Evolutionary conservation across 306 rosid genomes (phyloP), one percentile per base, ranked within the genome.

Genomic region (Parietaria judaica): DNA sequence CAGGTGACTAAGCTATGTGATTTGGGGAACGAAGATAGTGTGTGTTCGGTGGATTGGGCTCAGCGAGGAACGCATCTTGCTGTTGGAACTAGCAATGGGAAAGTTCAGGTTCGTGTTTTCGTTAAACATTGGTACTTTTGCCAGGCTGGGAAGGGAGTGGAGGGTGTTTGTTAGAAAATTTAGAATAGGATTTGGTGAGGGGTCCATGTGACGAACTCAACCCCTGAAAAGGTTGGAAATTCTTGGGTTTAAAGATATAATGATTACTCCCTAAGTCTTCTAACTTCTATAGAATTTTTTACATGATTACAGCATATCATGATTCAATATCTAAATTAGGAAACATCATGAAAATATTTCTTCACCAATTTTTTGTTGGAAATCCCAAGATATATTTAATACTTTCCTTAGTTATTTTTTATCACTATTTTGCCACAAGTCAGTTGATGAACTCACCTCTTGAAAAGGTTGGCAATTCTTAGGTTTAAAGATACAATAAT

Each of bases 1-100:
- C 83, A 94, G 99, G 97, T 94, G 67, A 94, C 97, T 70, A 94
- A 88, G 73, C 79, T 94, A 68, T 94, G 99, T 52, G 99, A 94
- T 54, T 81, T 94, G 81, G 99, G 99, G 63, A 75, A 66, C 36
- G 97, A 94, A 23, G 99, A 88, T n/a, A 83, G 78, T 51, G 95
- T 88, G 53, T 94, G 99, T 73, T 94, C 97, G 1, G 99, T 94
- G 5, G 96, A 95, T 44, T 94, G 99, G 99, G 99, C 97, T 68
- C 97, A 88, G 67, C 90, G 95, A 3, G 95, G 97, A 58, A 84
- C 97, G 12, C 94, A 94, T 75, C 95, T 94, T 72, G 88, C 97
- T 56, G 99, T 94, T 66, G 99, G 99, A 67, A 86, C 95, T 36
- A 83, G 95, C 80, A 79, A 83, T 69, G 99, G 99, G 13, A 82